Percentiles rank a stretch among this genome's conserved stretches.
These are phyloP conservation scores for Tulasnella sp. DNA, from an alignment of 768 basidiomycete genomes.

Conservation along the genomic window DNA sequence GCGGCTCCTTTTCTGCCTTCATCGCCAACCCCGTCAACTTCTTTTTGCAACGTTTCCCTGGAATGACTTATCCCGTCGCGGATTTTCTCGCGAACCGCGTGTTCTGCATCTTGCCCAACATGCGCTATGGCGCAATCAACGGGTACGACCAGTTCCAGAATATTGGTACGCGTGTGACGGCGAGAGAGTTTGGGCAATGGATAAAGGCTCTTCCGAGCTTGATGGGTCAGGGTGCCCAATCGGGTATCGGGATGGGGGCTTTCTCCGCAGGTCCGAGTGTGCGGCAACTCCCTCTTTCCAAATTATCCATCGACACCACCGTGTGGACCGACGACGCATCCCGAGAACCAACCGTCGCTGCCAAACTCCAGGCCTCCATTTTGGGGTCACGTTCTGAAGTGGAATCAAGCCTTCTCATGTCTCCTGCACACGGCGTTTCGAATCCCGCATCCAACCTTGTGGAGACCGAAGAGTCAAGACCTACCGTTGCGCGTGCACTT, in stretches of 20 bases:
- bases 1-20: conserved; percentile 61
- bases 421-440: no score
- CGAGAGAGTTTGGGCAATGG: conserved; percentile 80
- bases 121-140: conserved; percentile 34
- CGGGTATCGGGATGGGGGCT: not conserved
- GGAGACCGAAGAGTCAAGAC: no score
- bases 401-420: no score
- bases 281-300: no score
- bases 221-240: conserved; percentile 30
- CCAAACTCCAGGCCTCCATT: no score
- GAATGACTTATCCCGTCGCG: conserved; percentile 77
- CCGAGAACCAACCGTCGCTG: no score
- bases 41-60: conserved; percentile 80
- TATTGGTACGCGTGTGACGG: conserved; percentile 29
- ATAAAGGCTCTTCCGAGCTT: conserved; percentile 65
- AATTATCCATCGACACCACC: no score
- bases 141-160: conserved; percentile 17
- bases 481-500: no score
- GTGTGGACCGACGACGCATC: no score
- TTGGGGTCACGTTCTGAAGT: no score
- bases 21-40: conserved; percentile 68
- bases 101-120: conserved; percentile 63
- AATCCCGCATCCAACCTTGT: no score
- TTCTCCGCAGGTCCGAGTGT: no score
- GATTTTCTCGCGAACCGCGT: conserved; percentile 74